Conservation (phyloP, 129 eudicot genomes). For the Escallonia rubra region DNA sequence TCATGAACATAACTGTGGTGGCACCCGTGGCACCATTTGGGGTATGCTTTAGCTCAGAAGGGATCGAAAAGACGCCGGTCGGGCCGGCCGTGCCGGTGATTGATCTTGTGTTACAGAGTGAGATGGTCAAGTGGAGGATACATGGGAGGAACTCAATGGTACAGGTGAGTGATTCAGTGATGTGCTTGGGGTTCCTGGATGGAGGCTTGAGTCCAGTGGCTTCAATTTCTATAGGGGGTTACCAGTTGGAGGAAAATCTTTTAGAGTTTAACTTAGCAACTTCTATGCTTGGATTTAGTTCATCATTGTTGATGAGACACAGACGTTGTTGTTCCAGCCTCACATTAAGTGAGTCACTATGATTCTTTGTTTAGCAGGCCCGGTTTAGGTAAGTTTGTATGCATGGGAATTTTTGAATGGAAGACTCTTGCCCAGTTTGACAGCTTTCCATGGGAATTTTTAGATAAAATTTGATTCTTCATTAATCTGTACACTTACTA, state of each 20-base stretch:
- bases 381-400: no score
- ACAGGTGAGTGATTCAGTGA: slow-evolving; percentile 48
- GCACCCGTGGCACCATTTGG: slow-evolving; percentile 50
- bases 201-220: slow-evolving; percentile 53
- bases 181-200: slow-evolving; percentile 76
- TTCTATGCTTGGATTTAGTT: slow-evolving; percentile 74
- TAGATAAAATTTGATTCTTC: no score
- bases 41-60: slow-evolving; percentile 39
- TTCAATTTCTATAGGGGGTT: slow-evolving; percentile 61
- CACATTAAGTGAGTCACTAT: slow-evolving; percentile 10
- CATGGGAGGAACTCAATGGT: slow-evolving; percentile 59
- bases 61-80: neutral
- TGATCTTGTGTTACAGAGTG: slow-evolving; percentile 77
- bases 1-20: slow-evolving; percentile 47
- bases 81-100: slow-evolving; percentile 43
- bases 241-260: slow-evolving; percentile 70
- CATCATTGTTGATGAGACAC: slow-evolving; percentile 36
- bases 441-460: neutral
- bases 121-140: slow-evolving; percentile 72
- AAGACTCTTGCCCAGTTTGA: neutral
- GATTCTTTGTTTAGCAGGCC: neutral
- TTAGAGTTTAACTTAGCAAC: slow-evolving; percentile 69
- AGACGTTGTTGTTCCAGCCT: slow-evolving; percentile 44
- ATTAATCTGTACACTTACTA: no score
- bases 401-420: neutral